A percentile compares a stretch with the other conserved stretches of the same genome.
Evolutionary conservation across 192 early-diverging fungal species (phyloP).

Genomic region (Gaertneriomyces sp.): DNA sequence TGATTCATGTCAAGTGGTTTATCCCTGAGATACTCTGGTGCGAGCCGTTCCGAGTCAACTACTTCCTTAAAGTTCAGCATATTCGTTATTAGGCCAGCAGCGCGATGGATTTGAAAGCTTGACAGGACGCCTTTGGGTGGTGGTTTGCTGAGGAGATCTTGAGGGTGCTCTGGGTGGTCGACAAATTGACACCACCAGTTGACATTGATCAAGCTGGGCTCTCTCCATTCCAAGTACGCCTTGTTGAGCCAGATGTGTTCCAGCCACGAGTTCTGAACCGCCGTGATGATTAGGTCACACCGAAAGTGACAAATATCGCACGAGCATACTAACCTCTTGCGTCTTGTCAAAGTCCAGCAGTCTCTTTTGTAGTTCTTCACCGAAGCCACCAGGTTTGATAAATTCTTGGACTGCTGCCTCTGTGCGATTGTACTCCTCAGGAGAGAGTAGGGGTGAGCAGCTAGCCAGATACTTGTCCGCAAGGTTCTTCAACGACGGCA

Average conservation of each 20-base stretch:
- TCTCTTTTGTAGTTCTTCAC: slow-evolving; percentile 69
- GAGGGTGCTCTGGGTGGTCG: slow-evolving; percentile 46
- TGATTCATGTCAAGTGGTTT: slow-evolving; percentile 94
- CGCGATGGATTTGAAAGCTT: slow-evolving; percentile 47
- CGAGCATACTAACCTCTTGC: slow-evolving; percentile 42
- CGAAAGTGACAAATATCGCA: background rate
- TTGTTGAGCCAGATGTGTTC: slow-evolving; percentile 68
- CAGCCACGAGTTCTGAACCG: slow-evolving; percentile 72
- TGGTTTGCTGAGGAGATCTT: slow-evolving; percentile 37
- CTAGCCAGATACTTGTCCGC: slow-evolving; percentile 73
- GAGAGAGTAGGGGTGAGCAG: slow-evolving; percentile 66
- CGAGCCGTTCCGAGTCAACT: slow-evolving; percentile 42
- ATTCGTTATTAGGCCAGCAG: slow-evolving; percentile 48
- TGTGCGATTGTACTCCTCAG: slow-evolving; percentile 56
- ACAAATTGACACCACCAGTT: slow-evolving; percentile 54
- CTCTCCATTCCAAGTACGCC: slow-evolving; percentile 52
- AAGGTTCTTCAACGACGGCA: slow-evolving; percentile 77
- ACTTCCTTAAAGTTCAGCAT: slow-evolving; percentile 45
- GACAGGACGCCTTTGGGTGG: slow-evolving; percentile 52
- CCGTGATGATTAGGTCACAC: background rate
- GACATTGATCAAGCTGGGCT: slow-evolving; percentile 52
- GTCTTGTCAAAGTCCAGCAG: slow-evolving; percentile 64
- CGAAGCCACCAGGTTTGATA: slow-evolving; percentile 61
- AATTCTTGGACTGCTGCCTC: slow-evolving; percentile 70
- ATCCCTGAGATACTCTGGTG: slow-evolving; percentile 47